Base-by-base conservation (phyloP, 306 rosid species). In the Pterocarpus macrocarpus region DNA sequence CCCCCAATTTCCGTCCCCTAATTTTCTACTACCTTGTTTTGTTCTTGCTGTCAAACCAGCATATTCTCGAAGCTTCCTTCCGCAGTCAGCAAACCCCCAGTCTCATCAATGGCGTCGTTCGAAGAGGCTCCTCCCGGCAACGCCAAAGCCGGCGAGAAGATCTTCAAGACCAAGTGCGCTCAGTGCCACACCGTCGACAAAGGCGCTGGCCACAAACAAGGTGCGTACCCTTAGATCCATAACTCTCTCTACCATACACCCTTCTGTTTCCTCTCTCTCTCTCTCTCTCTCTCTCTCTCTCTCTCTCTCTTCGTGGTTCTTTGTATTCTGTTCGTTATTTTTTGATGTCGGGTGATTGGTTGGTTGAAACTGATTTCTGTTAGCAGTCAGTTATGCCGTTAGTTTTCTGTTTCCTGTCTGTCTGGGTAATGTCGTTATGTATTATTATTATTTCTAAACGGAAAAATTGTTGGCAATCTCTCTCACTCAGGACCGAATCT, bases 161-260 rank as follows among this genome's bases (percentile, higher is more conserved):
- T 94, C 89, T 94, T 94, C 94, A 92, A 38, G 70, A 89, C 79
- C 5, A 94, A 94, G 94, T 94, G 98, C 79, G 98, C 98, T 66
- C 98, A 94, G 92, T 94, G 98, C 84, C 98, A 94, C 82, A 90
- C 98, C 73, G 97, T 85, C 14, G 98, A 90, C 0, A 89, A 92
- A 84, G 92, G 95, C 43, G 92, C 94, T 15, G 98, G 98, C 35
- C 98, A 94, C 91, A 94, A 94, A 81, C 98, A 94, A 90, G 98
- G 98, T 94, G 4, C n/a, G 47, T 33, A 47, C 14, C 16, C 1
- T 55, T 4, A 55, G 61, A 55, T 55, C 61, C 5, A 8, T 2
- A 5, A 3, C 17, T 55, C 61, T 1, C 22, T 55, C 13, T 2
- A 47, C 9, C 10, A 1, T 47, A 11, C 15, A 10, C 53, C 15